These are phyloP conservation scores for Talaromyces rugulosus DNA, from an alignment of 2,329 filamentous ascomycete genomes.

Conservation along the genomic window DNA sequence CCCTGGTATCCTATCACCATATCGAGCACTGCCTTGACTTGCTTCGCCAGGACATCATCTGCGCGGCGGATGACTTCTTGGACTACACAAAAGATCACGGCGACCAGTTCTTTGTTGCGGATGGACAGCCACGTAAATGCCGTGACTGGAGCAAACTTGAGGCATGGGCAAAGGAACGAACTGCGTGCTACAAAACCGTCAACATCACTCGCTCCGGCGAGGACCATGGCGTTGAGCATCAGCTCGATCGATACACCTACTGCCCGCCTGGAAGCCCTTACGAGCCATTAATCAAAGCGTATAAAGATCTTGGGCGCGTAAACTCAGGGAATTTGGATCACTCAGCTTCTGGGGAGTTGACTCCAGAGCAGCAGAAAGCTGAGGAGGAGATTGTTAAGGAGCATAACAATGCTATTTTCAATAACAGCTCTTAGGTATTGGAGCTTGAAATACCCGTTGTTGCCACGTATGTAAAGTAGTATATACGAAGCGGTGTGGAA, in stretches of 20 bases:
- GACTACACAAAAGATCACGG: constrained; percentile 4
- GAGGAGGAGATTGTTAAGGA: neutral
- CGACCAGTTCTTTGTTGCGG: neutral
- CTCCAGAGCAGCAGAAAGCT: neutral
- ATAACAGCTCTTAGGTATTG: neutral
- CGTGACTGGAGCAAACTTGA: constrained; percentile 5
- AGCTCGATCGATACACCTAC: constrained; percentile 6
- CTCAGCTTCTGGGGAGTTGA: neutral
- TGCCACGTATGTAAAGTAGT: neutral
- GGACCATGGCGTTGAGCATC: constrained; percentile 4
- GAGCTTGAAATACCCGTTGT: neutral
- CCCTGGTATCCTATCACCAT: constrained; percentile 4
- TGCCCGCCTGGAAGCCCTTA: constrained; percentile 6
- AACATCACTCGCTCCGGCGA: constrained; percentile 8
- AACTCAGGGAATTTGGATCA: constrained; percentile 1
- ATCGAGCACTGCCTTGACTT: constrained; percentile 6
- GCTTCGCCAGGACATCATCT: constrained; percentile 7
- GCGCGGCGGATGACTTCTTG: neutral
- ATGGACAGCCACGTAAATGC: constrained; percentile 1
- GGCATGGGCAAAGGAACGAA: constrained; percentile 2
- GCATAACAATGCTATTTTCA: constrained; percentile 6
- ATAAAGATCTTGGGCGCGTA: constrained; percentile 3
- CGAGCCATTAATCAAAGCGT: constrained; percentile 1
- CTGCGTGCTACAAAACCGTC: constrained; percentile 5
- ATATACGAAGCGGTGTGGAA: no score